Percentiles rank a stretch among this genome's conserved stretches.
Evolutionary conservation across 108 stramenopile genomes (phyloP).

Genomic region (Nannochloropsis gaditana): DNA sequence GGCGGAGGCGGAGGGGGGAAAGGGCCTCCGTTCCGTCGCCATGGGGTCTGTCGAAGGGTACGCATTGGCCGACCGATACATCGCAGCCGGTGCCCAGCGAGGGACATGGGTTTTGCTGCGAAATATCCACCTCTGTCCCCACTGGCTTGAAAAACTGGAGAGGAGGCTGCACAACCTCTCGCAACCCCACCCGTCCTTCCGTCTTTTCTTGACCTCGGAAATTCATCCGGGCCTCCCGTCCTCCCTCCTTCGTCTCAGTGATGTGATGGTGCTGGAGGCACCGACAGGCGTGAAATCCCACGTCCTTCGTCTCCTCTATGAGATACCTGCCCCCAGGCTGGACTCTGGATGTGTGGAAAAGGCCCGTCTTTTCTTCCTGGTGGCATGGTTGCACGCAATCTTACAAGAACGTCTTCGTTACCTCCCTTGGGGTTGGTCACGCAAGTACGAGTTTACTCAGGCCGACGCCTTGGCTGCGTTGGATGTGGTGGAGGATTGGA

Average conservation of each 20-base stretch:
- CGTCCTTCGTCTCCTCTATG: slow-evolving; percentile 73
- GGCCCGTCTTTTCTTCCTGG: slow-evolving; percentile 76
- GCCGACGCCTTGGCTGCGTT: slow-evolving; percentile 85
- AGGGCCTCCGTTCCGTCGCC: slow-evolving; percentile 73
- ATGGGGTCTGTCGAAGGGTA: slow-evolving; percentile 93
- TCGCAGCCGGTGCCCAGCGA: slow-evolving; percentile 65
- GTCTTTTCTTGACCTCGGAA: slow-evolving; percentile 87
- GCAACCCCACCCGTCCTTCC: slow-evolving; percentile 59
- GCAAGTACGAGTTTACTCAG: slow-evolving; percentile 84
- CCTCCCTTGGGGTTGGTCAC: slow-evolving; percentile 86
- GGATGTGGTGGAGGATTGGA: slow-evolving; percentile 56
- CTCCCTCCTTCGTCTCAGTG: slow-evolving; percentile 50
- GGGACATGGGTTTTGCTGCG: slow-evolving; percentile 97
- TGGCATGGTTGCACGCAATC: slow-evolving; percentile 92
- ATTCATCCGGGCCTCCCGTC: slow-evolving; percentile 51
- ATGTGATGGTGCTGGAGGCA: slow-evolving; percentile 71
- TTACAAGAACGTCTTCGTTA: slow-evolving; percentile 92
- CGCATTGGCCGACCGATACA: slow-evolving; percentile 69
- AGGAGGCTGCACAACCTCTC: slow-evolving; percentile 81
- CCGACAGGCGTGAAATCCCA: slow-evolving; percentile 86
- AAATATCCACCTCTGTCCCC: slow-evolving; percentile 95
- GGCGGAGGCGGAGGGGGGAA: slow-evolving; percentile 62
- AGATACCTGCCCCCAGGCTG: slow-evolving; percentile 42
- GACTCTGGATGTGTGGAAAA: slow-evolving; percentile 50
- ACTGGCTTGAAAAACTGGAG: slow-evolving; percentile 91